These are phyloP conservation scores for Phellinidium pouzarii DNA, from an alignment of 1,284 basidiomycete genomes.

Conservation along the genomic window DNA sequence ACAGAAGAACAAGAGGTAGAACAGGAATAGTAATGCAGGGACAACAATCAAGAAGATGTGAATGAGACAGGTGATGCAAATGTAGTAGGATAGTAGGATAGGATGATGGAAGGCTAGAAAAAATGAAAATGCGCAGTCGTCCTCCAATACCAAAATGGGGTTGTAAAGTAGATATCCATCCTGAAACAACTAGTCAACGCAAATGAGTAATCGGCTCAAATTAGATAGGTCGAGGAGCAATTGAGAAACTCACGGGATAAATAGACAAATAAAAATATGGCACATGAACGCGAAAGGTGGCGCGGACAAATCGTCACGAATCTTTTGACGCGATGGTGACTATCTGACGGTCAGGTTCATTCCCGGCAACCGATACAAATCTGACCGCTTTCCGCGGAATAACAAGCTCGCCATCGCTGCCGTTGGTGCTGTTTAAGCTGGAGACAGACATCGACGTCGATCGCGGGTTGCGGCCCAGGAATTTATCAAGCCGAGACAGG, in stretches of 20 bases:
- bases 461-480: slow-evolving; percentile 4
- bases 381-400: slow-evolving; percentile 13
- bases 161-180: background rate
- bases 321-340: background rate
- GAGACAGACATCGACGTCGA: background rate
- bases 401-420: slow-evolving; percentile 5
- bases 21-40: no score
- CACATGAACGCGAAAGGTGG: background rate
- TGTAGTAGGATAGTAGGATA: background rate
- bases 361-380: slow-evolving; percentile 7
- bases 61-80: no score
- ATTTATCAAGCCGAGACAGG: slow-evolving; percentile 10
- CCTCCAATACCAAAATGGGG: background rate
- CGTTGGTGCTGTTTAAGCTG: slow-evolving; percentile 3
- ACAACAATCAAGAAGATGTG: no score
- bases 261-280: background rate
- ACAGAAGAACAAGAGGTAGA: no score
- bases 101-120: background rate
- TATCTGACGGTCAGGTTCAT: background rate
- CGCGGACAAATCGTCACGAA: background rate
- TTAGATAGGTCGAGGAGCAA: background rate
- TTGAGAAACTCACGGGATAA: background rate
- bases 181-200: background rate
- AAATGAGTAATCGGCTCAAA: background rate
- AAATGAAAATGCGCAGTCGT: background rate